Base-by-base conservation (phyloP, 805 yeast genomes). In the Blastobotrys muscicola region DNA sequence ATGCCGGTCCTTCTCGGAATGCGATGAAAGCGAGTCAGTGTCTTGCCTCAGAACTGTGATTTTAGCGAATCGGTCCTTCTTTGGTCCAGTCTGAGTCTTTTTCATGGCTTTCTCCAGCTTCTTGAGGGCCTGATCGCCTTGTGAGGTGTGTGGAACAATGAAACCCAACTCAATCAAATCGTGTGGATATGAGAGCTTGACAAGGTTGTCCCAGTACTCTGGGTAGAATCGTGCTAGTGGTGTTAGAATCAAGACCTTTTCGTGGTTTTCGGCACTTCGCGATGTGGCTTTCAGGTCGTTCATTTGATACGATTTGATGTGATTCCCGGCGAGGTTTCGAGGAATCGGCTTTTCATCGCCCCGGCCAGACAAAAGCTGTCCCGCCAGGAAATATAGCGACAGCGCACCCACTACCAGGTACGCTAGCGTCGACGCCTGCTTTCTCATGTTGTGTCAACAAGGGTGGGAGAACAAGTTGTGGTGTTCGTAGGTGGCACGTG, bases 21-120 rank as follows among this genome's bases (percentile, higher is more conserved):
- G 92, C 36, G 82, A 74, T 32, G 74, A 74, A 50, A 86, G 72
- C 5, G 94, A 78, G 33, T 58, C 62, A 31, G 82, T 82, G 62
- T 92, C 97, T 67, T 92, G 97, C 64, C 97, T 78, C 58, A 92
- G 70, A 37, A 92, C 82, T 15, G 95, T 84, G 51, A 92, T 76
- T 58, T 86, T 85, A 44, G 82, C 78, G 64, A 85, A 92, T 58
- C 86, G 75, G 51, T 74, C 67, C 50, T 72, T 75, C 47, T 74
- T 72, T 48, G 77, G 74, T 20, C 78, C 76, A 32, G 75, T 68
- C 66, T 87, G 95, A 29, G 78, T 71, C 52, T 66, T 65, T 55
- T 85, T 84, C 36, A 92, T 78, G 3, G 86, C 94, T 36, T 67
- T 63, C 60, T 87, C 95, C 53, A 92, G 70, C 51, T 71, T 65